Conservation (phyloP, 331 rosid species). For the Cydonia oblonga region DNA sequence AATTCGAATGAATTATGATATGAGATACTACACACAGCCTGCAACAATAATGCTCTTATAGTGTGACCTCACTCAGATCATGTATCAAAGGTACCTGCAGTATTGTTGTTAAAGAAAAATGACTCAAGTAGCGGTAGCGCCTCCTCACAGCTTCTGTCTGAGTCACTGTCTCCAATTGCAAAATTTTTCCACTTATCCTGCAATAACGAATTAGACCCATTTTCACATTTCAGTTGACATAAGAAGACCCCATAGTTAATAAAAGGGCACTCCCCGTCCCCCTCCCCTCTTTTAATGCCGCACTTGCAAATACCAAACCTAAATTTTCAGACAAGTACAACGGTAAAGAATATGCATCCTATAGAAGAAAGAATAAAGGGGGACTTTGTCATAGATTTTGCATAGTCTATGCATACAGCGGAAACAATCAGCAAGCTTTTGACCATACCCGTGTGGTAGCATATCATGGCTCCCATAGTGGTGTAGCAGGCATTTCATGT, state of each 20-base stretch:
- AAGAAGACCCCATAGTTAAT: background rate
- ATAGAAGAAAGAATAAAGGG: background rate
- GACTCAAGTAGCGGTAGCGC: constrained; percentile 80
- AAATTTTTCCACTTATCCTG: constrained; percentile 77
- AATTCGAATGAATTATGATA: constrained; percentile 17
- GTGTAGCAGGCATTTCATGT: constrained; percentile 80
- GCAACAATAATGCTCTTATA: background rate
- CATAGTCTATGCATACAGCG: background rate
- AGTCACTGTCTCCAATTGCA: constrained; percentile 70
- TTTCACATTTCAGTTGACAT: background rate
- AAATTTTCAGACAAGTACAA: background rate
- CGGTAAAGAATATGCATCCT: background rate
- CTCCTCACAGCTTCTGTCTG: constrained; percentile 86
- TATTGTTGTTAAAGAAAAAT: constrained; percentile 75
- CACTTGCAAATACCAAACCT: background rate
- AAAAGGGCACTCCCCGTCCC: background rate
- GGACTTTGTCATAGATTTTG: background rate
- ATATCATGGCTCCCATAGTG: constrained; percentile 67
- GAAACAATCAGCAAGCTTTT: constrained; percentile 2
- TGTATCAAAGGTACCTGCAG: constrained; percentile 47
- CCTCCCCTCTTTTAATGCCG: background rate
- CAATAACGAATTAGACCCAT: constrained; percentile 3
- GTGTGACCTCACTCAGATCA: background rate
- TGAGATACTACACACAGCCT: constrained; percentile 10
- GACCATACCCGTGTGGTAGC: constrained; percentile 73